phyloP scores from a whole-genome alignment of 257 asterid genomes.

The Solanum boliviense region DNA sequence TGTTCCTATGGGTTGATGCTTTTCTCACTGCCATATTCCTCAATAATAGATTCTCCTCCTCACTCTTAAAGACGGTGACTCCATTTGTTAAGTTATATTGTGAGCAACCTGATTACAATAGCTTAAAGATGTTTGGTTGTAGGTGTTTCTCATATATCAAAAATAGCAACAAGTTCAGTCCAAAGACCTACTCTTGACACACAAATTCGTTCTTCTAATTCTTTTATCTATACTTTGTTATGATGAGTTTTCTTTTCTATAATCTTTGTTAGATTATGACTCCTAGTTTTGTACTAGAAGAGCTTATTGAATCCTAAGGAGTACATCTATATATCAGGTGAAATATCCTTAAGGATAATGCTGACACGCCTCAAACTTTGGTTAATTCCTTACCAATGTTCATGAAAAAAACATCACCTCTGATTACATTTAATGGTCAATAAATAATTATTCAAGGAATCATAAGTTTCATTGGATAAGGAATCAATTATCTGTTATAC shows the following conservation, averaged over 20 bases:
- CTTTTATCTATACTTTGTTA: background rate
- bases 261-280: too few species aligned
- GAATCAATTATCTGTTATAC: background rate
- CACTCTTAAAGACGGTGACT: background rate
- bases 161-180: background rate
- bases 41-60: background rate
- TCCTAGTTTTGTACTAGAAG: too few species aligned
- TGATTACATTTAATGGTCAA: too few species aligned
- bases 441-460: background rate
- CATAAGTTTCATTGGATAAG: background rate
- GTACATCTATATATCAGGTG: too few species aligned
- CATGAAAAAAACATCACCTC: background rate
- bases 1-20: background rate
- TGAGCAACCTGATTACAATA: background rate
- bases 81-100: background rate
- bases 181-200: background rate
- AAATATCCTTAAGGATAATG: background rate
- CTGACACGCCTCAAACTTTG: background rate
- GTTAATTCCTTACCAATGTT: background rate
- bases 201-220: background rate
- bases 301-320: too few species aligned
- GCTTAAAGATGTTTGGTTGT: background rate
- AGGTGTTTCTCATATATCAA: background rate
- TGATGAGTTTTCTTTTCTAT: background rate
- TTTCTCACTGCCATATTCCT: background rate